Evolutionary conservation across 2,329 filamentous ascomycete genomes (phyloP).

Genomic region (Blastomyces silverae): DNA sequence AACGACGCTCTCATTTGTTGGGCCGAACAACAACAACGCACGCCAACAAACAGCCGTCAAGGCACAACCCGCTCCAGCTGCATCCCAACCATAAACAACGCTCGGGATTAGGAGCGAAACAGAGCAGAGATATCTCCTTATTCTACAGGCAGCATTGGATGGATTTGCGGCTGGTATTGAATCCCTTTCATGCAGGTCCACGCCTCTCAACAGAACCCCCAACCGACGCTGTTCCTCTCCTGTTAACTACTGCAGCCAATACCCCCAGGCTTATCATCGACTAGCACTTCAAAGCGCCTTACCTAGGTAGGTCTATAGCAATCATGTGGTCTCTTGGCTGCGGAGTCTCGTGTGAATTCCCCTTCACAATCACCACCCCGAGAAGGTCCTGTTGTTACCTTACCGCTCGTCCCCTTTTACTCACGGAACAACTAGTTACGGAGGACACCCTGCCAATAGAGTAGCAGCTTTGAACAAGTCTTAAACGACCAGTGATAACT

Average conservation of each 20-base stretch:
- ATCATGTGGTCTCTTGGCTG: background rate
- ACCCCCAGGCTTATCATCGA: background rate
- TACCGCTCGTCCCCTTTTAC: background rate
- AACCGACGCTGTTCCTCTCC: background rate
- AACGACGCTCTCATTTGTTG: slow-evolving; percentile 5
- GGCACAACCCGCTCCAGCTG: background rate
- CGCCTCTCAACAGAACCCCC: slow-evolving; percentile 3
- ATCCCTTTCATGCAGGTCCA: background rate
- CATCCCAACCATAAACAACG: background rate
- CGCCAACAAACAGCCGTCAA: background rate
- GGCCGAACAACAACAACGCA: background rate
- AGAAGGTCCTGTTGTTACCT: background rate
- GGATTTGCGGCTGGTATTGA: background rate
- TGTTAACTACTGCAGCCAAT: background rate
- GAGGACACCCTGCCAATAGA: background rate
- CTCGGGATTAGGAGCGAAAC: background rate
- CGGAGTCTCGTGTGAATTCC: background rate
- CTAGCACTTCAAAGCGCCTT: background rate
- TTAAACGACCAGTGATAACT: background rate
- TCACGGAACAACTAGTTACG: background rate
- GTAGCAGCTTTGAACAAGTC: background rate
- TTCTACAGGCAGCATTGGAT: background rate
- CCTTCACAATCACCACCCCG: background rate
- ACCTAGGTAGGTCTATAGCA: background rate
- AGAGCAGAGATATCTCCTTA: background rate